Base-by-base conservation (phyloP, 2,329 filamentous ascomycete genomes). In the Verticillium dahliae region DNA sequence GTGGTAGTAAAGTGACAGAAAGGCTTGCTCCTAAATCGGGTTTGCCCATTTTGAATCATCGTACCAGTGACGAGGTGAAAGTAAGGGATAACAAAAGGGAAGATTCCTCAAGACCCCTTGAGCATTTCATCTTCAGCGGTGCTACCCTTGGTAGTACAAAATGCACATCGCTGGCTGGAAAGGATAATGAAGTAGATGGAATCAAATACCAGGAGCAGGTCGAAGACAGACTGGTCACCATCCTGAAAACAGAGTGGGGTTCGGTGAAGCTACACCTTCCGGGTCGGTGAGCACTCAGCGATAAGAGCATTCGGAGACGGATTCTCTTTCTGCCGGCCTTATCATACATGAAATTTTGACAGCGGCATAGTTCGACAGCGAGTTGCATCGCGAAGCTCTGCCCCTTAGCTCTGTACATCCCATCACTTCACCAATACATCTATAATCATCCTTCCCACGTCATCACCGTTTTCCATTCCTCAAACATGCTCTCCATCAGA, bases 401-500 rank as follows among this genome's bases (percentile, higher is more conserved):
- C 9, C 45, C 11, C 18, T 27, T n/a, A 37, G 35, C 35, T 37
- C 6, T 37, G 35, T 37, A 37, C 9, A 27, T 27, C 45, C 18
- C n/a, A 27, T 18, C n/a, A 3, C 13, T 35, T 18, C 27, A 56
- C 31, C 54, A 56, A 56, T 7, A n/a, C 45, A 56, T 60, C 58
- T 14, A 59, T n/a, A 52, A 55, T 63, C 62, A 69, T 63, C 63
- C 63, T 60, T 31, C 50, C 60, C 57, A 61, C 61, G 65, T 62
- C 57, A 56, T 63, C 60, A 39, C 64, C 57, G 55, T 56, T 52
- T 9, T 60, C 57, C 34, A 62, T 54, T 60, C 61, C 15, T 41
- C 75, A 84, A 70, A 67, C 5, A 92, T 92, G 90, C 79, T 92
- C 72, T 88, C 89, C 67, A 78, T 91, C 67, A 83, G 89, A 74